Evolutionary conservation across 140 eudicot genomes (phyloP).

Genomic region (Senecio squalidus): DNA sequence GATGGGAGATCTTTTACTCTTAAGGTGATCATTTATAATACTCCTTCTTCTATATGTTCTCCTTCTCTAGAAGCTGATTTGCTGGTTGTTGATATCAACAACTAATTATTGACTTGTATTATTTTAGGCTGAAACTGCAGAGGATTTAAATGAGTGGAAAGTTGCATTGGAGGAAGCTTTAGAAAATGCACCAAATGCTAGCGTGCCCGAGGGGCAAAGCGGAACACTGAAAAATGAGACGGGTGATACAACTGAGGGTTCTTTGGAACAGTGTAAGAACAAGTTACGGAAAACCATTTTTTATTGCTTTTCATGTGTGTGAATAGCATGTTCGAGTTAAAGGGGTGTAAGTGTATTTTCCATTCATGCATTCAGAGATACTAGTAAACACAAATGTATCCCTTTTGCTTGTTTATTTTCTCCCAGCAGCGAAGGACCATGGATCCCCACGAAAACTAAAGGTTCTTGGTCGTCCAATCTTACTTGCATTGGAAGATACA

Average conservation of each 20-base stretch:
- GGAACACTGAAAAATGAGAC: constrained; percentile 56
- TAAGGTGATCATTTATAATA: constrained; percentile 47
- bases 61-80: no score
- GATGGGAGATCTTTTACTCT: constrained; percentile 85
- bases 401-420: not conserved
- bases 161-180: constrained; percentile 87
- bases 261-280: constrained; percentile 67
- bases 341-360: no score
- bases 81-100: constrained; percentile 1
- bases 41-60: no score
- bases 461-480: constrained; percentile 86
- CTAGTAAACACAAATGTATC: not conserved
- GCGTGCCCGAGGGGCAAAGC: constrained; percentile 42
- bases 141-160: constrained; percentile 87
- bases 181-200: constrained; percentile 73
- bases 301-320: no score
- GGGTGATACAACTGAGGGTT: constrained; percentile 42
- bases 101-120: constrained; percentile 17
- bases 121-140: constrained; percentile 82
- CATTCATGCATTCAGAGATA: not conserved
- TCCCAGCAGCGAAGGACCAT: constrained; percentile 55
- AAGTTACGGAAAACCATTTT: not conserved
- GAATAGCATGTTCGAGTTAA: no score
- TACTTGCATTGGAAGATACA: constrained; percentile 87
- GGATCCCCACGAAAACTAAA: constrained; percentile 43